Conservation (phyloP, 768 basidiomycete genomes). For the Paxillus rubicundulus region DNA sequence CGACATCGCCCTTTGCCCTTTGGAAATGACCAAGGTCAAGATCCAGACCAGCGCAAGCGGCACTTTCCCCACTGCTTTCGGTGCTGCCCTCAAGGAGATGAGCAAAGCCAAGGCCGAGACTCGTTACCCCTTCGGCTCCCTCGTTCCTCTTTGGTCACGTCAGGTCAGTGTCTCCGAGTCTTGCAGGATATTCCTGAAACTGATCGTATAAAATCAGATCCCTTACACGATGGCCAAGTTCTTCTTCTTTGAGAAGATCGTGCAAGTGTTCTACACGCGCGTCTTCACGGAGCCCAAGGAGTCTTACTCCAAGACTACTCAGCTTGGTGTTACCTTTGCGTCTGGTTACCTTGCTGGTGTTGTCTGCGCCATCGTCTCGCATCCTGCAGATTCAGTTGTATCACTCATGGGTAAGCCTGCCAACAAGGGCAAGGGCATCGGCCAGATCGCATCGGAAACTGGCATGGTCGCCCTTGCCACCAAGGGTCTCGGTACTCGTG, state of each 20-base stretch:
- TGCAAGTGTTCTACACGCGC: slow-evolving; percentile 82
- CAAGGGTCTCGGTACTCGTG: slow-evolving; percentile 85
- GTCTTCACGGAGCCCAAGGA: slow-evolving; percentile 81
- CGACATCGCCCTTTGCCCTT: slow-evolving; percentile 92
- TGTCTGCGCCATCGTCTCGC: slow-evolving; percentile 93
- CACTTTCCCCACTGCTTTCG: slow-evolving; percentile 76
- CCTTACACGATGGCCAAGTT: slow-evolving; percentile 99
- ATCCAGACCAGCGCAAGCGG: slow-evolving; percentile 76
- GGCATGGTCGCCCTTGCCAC: slow-evolving; percentile 65
- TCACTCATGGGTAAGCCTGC: slow-evolving; percentile 89
- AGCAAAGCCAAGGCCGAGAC: slow-evolving; percentile 62
- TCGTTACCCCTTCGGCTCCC: slow-evolving; percentile 81
- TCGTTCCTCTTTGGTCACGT: slow-evolving; percentile 86
- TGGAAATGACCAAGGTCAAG: slow-evolving; percentile 93
- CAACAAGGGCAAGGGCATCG: slow-evolving; percentile 79
- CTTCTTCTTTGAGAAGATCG: slow-evolving; percentile 92
- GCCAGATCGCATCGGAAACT: slow-evolving; percentile 68
- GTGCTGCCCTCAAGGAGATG: slow-evolving; percentile 72
- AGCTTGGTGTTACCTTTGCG: slow-evolving; percentile 85
- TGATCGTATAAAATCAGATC: slow-evolving; percentile 48
- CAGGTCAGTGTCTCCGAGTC: slow-evolving; percentile 48
- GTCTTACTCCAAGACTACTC: slow-evolving; percentile 74
- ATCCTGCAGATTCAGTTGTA: slow-evolving; percentile 92
- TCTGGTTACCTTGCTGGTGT: slow-evolving; percentile 96
- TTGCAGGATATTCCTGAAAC: not conserved